phyloP scores from a whole-genome alignment of 1,284 basidiomycete genomes.

The Pseudozyma flocculosa region DNA sequence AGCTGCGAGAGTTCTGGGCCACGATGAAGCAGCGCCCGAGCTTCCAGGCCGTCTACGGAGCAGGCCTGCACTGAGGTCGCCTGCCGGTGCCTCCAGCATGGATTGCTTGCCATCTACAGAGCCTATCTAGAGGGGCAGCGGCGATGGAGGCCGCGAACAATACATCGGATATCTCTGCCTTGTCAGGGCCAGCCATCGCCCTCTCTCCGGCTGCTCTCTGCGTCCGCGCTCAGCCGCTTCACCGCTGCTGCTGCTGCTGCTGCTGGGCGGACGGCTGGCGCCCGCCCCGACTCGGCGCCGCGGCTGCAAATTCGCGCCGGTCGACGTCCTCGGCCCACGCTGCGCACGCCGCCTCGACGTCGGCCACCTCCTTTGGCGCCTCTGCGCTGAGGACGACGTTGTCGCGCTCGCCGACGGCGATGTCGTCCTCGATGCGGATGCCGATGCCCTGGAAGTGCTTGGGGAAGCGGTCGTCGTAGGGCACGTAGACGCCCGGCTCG shows the following conservation, averaged over 20 bases:
- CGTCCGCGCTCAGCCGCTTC: too few species aligned
- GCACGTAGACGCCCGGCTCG: slow-evolving; percentile 56
- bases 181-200: too few species aligned
- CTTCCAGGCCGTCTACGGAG: slow-evolving; percentile 32
- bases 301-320: too few species aligned
- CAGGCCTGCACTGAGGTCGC: slow-evolving; percentile 28
- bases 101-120: too few species aligned
- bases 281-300: too few species aligned
- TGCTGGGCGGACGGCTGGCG: too few species aligned
- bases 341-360: slow-evolving; percentile 50
- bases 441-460: slow-evolving; percentile 51
- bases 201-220: too few species aligned
- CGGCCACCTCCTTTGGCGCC: slow-evolving; percentile 51
- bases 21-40: slow-evolving; percentile 15
- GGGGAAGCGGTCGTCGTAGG: slow-evolving; percentile 43
- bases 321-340: neutral
- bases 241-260: too few species aligned
- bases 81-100: too few species aligned
- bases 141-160: too few species aligned
- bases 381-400: slow-evolving; percentile 44
- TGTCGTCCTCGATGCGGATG: slow-evolving; percentile 56
- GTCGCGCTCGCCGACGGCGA: slow-evolving; percentile 34
- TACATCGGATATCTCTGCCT: too few species aligned
- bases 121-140: too few species aligned
- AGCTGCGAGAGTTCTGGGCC: slow-evolving; percentile 15